A percentile compares a stretch with the other conserved stretches of the same genome.
These are phyloP conservation scores for Tolypocladium endophyticum DNA, from an alignment of 2,329 filamentous ascomycete species.

Conservation along the genomic window DNA sequence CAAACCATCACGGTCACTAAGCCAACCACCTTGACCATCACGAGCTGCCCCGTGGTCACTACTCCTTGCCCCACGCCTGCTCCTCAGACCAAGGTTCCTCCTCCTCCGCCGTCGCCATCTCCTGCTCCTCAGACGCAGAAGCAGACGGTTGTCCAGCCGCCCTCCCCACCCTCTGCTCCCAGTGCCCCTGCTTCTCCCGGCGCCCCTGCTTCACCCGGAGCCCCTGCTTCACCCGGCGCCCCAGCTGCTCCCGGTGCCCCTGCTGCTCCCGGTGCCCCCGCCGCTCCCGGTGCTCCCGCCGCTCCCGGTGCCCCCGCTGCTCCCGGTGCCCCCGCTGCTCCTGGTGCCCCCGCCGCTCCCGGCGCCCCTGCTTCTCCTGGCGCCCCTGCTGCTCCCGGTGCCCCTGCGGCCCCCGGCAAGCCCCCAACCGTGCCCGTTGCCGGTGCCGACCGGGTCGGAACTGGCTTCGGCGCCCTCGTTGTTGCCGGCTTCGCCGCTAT, in stretches of 20 bases:
- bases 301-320: too few relatives aligned
- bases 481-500: slow-evolving; percentile 27
- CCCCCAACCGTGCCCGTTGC: slow-evolving; percentile 21
- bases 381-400: too few relatives aligned
- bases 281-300: too few relatives aligned
- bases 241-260: too few relatives aligned
- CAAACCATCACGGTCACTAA: slow-evolving; percentile 33
- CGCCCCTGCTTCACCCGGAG: too few relatives aligned
- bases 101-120: slow-evolving; percentile 11
- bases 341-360: too few relatives aligned
- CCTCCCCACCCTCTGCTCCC: too few relatives aligned
- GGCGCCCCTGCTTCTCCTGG: too few relatives aligned
- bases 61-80: slow-evolving; percentile 9
- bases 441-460: slow-evolving; percentile 23
- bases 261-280: too few relatives aligned
- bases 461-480: slow-evolving; percentile 25
- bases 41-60: slow-evolving; percentile 36
- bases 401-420: slow-evolving; percentile 1
- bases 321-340: too few relatives aligned
- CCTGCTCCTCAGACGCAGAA: slow-evolving; percentile 8
- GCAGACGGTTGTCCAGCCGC: neutral
- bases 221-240: too few relatives aligned
- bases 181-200: too few relatives aligned
- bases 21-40: slow-evolving; percentile 32
- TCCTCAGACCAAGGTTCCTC: neutral